Evolutionary conservation across 768 basidiomycete species (phyloP).

Genomic region (Phlegmacium glaucopus): DNA sequence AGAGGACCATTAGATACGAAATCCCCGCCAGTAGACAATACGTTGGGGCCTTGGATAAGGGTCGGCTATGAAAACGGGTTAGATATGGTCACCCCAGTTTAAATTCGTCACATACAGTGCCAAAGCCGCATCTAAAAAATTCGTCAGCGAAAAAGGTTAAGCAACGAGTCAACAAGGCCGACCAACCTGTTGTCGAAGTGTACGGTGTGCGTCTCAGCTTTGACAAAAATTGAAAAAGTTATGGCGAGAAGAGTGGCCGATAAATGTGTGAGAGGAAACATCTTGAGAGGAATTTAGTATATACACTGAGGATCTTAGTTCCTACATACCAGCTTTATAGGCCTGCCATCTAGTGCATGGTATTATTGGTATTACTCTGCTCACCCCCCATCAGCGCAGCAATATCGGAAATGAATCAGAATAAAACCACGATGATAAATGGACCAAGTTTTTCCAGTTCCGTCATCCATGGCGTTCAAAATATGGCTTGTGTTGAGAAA

Average conservation of each 20-base stretch:
- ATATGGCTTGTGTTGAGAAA: no score
- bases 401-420: no score
- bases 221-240: conserved; percentile 14
- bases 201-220: conserved; percentile 32
- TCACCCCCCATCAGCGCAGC: no score
- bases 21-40: conserved; percentile 11
- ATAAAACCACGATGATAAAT: no score
- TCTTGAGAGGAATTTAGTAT: neutral
- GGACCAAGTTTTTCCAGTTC: no score
- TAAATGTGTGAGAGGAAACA: conserved; percentile 14
- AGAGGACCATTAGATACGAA: conserved; percentile 19
- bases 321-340: no score
- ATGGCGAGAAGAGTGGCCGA: conserved; percentile 13
- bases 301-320: no score
- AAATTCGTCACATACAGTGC: conserved; percentile 23
- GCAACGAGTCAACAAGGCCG: conserved; percentile 14
- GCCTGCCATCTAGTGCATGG: no score
- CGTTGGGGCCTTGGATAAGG: conserved; percentile 25
- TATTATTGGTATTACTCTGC: no score
- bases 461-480: no score
- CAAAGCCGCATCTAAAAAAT: conserved; percentile 27
- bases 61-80: conserved; percentile 17
- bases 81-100: neutral
- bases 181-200: conserved; percentile 35
- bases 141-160: neutral